Evolutionary conservation across 1,284 basidiomycete genomes (phyloP).

Genomic region (Fomitopsis betulina): DNA sequence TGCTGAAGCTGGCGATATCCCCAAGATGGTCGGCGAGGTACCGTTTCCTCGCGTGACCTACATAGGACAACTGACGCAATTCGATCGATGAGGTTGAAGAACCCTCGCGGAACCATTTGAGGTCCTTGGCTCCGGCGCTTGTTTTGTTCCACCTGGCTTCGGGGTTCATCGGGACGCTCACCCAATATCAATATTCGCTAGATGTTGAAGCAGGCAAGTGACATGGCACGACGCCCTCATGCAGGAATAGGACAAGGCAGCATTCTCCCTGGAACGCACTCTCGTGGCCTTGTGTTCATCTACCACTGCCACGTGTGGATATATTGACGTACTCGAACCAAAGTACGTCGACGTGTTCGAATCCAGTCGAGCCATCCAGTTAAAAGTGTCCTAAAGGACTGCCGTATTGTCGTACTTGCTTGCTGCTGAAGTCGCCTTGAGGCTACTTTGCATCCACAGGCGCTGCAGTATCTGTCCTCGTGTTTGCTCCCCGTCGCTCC

Average conservation of each 20-base stretch:
- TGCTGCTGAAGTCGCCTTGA: neutral
- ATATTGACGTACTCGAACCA: neutral
- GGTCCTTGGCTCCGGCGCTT: neutral
- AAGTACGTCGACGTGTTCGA: neutral
- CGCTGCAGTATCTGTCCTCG: neutral
- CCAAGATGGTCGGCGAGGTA: too few relatives aligned
- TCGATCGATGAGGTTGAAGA: neutral
- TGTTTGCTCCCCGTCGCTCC: neutral
- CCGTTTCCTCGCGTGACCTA: too few relatives aligned
- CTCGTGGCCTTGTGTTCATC: neutral
- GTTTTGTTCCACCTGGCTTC: neutral
- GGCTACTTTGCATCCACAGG: neutral
- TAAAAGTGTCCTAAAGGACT: neutral
- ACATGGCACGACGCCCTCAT: neutral
- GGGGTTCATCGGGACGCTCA: neutral
- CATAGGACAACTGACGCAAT: neutral
- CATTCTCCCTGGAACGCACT: neutral
- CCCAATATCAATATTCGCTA: neutral
- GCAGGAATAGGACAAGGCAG: neutral
- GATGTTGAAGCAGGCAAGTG: neutral
- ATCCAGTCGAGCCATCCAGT: neutral
- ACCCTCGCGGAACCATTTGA: constrained; percentile 4
- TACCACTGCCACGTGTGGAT: neutral
- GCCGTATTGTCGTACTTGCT: neutral
- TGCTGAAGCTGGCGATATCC: neutral